A percentile compares a stretch with the other conserved stretches of the same genome.
Evolutionary conservation across 225 moss, liverwort and hornwort species (phyloP).

Genomic region (Asterella californica): DNA sequence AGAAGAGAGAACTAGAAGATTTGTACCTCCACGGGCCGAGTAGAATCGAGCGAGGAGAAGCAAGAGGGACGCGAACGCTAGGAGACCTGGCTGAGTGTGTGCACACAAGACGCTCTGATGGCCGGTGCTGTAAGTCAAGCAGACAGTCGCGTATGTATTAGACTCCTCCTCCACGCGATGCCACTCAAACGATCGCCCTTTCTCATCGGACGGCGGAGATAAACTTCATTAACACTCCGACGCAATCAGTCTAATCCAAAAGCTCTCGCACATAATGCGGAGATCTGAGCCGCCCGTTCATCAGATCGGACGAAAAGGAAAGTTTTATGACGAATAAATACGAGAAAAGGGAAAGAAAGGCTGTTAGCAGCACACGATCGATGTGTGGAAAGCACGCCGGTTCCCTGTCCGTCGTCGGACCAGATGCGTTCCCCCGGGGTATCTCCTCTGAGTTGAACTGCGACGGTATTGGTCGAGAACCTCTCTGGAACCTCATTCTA

Average conservation of each 20-base stretch:
- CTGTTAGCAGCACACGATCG: constrained; percentile 8
- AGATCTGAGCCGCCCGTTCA: neutral
- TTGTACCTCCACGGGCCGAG: neutral
- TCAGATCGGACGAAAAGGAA: neutral
- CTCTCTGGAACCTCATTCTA: neutral
- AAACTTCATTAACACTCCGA: neutral
- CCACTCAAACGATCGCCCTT: neutral
- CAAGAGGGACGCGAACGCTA: neutral
- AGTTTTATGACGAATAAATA: too few relatives aligned
- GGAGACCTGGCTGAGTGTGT: neutral
- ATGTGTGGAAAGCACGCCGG: constrained; percentile 6
- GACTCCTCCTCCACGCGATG: neutral
- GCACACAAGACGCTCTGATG: constrained; percentile 1
- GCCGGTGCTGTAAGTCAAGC: neutral
- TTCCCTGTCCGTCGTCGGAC: neutral
- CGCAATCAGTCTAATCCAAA: neutral
- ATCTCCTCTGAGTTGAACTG: neutral
- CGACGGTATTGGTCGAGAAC: neutral
- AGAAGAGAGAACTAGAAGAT: neutral
- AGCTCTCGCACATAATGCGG: neutral
- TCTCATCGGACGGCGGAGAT: neutral
- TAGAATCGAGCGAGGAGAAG: neutral
- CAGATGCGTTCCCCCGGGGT: constrained; percentile 11
- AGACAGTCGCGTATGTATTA: constrained; percentile 11
- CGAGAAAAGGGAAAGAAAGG: constrained; percentile 6